These are phyloP conservation scores for Trichophyton simii DNA, from an alignment of 2,329 filamentous ascomycete species.

Conservation along the genomic window DNA sequence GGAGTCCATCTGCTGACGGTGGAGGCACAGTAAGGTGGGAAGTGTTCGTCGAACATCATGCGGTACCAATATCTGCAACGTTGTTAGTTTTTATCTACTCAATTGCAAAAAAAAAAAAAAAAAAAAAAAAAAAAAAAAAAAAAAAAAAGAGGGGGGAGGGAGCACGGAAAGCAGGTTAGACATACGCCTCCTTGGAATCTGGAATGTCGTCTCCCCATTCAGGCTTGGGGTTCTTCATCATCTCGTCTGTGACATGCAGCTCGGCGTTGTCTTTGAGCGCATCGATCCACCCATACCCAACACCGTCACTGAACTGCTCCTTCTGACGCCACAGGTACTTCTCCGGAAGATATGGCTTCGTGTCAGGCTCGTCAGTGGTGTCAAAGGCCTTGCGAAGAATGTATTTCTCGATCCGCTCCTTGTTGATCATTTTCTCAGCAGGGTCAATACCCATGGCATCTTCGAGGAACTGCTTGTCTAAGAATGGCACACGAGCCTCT, in stretches of 20 bases:
- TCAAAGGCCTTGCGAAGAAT: slow-evolving; percentile 97
- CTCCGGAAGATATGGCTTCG: slow-evolving; percentile 79
- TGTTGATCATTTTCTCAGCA: slow-evolving; percentile 86
- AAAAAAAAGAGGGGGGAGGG: background rate
- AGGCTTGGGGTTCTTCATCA: slow-evolving; percentile 95
- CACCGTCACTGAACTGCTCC: slow-evolving; percentile 98
- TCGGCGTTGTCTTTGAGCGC: slow-evolving; percentile 90
- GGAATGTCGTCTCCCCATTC: slow-evolving; percentile 91
- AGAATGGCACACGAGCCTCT: slow-evolving; percentile 92
- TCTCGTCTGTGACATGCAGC: slow-evolving; percentile 80
- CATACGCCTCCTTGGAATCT: slow-evolving; percentile 88
- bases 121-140: background rate
- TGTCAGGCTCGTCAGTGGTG: slow-evolving; percentile 69
- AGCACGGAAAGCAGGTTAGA: slow-evolving; percentile 13
- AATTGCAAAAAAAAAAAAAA: background rate
- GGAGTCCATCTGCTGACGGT: slow-evolving; percentile 96
- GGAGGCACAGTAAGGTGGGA: slow-evolving; percentile 77
- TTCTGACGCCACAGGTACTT: slow-evolving; percentile 97
- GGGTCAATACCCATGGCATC: slow-evolving; percentile 89
- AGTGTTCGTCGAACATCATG: slow-evolving; percentile 97
- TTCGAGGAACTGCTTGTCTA: slow-evolving; percentile 95
- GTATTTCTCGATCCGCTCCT: slow-evolving; percentile 88
- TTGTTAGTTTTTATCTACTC: background rate
- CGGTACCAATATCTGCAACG: slow-evolving; percentile 78
- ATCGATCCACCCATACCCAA: slow-evolving; percentile 98